A percentile compares a stretch with the other conserved stretches of the same genome.
These are phyloP conservation scores for Parathielavia appendiculata DNA, from an alignment of 495 filamentous ascomycete genomes.

Conservation along the genomic window DNA sequence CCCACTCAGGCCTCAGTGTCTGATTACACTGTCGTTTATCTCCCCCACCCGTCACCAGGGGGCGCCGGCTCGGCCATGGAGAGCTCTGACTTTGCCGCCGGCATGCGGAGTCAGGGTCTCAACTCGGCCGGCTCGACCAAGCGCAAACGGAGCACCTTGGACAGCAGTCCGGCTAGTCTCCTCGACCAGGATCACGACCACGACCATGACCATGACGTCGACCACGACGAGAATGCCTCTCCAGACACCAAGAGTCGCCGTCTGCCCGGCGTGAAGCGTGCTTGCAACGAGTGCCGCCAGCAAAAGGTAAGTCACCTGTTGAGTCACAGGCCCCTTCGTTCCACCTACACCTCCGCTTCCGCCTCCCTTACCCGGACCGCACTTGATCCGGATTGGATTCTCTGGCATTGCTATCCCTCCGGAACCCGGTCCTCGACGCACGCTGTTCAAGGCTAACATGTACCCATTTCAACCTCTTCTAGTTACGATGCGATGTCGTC, in stretches of 20 bases:
- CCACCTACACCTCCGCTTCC: not conserved
- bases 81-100: constrained; percentile 32
- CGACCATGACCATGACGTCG: constrained; percentile 54
- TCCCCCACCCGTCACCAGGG: constrained; percentile 12
- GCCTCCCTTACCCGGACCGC: constrained; percentile 3
- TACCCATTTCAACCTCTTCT: not conserved
- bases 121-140: constrained; percentile 37
- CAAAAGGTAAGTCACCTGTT: constrained; percentile 60
- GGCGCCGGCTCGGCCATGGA: constrained; percentile 24
- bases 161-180: constrained; percentile 66
- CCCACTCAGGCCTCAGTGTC: constrained; percentile 7
- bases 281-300: constrained; percentile 92
- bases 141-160: constrained; percentile 46
- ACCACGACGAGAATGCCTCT: constrained; percentile 53
- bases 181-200: constrained; percentile 58
- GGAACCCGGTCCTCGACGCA: constrained; percentile 1
- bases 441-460: constrained; percentile 14
- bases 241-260: constrained; percentile 33
- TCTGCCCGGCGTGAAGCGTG: constrained; percentile 69
- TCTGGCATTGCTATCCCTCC: too few relatives aligned
- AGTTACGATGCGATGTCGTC: constrained; percentile 83
- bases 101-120: constrained; percentile 40
- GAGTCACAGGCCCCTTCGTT: not conserved
- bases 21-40: constrained; percentile 9
- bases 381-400: not conserved